phyloP scores from a whole-genome alignment of 2,329 filamentous ascomycete species.

The Botrytis galanthina region DNA sequence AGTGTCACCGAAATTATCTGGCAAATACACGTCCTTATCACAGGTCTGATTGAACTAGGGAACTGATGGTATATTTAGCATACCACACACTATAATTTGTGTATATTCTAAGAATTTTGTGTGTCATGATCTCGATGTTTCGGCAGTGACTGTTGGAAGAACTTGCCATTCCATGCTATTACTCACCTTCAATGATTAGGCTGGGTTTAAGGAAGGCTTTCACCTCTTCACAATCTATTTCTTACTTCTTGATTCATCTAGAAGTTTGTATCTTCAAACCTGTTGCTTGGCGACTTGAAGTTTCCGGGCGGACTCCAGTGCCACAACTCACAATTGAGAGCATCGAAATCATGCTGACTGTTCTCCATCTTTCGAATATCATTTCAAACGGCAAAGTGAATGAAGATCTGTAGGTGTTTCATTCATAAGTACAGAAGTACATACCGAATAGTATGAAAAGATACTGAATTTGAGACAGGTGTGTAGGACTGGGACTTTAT shows the following conservation, averaged over 20 bases:
- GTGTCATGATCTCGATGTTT: not conserved
- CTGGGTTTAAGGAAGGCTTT: not conserved
- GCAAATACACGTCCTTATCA: not conserved
- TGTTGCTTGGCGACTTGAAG: not conserved
- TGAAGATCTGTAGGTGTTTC: not conserved
- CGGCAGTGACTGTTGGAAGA: not conserved
- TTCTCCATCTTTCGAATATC: not conserved
- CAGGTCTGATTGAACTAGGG: not conserved
- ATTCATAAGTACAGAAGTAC: not conserved
- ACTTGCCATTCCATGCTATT: not conserved
- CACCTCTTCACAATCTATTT: not conserved
- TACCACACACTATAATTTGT: not conserved
- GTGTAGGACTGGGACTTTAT: not conserved
- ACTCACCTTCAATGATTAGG: not conserved
- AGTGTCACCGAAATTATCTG: not conserved
- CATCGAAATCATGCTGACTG: not conserved
- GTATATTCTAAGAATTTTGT: not conserved
- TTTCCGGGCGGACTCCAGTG: too few relatives aligned
- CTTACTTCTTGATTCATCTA: not conserved
- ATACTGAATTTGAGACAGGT: not conserved
- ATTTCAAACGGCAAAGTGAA: not conserved
- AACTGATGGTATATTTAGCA: not conserved
- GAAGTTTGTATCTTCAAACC: not conserved
- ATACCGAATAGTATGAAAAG: not conserved
- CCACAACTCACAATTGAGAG: not conserved